A percentile compares a stretch with the other conserved stretches of the same genome.
These are phyloP conservation scores for Carpinus fangiana DNA, from an alignment of 306 rosid species.

Conservation along the genomic window DNA sequence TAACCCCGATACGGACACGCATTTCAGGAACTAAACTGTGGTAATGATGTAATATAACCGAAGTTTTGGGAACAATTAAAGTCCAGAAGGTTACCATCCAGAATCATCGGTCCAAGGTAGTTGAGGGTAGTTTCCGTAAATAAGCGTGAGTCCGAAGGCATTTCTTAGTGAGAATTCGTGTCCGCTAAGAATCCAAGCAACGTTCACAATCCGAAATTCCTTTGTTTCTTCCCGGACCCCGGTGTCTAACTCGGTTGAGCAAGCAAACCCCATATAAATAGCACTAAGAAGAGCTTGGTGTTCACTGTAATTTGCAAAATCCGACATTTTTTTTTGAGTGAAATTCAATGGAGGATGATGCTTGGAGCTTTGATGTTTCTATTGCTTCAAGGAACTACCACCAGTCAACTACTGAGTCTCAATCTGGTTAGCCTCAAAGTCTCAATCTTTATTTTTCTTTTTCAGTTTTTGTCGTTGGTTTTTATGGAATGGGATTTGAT, in stretches of 20 bases:
- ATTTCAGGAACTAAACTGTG: background rate
- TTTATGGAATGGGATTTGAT: background rate
- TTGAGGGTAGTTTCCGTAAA: constrained; percentile 34
- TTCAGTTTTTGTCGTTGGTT: background rate
- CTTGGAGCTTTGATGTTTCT: constrained; percentile 44
- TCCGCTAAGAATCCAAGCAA: constrained; percentile 41
- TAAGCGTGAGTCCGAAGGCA: constrained; percentile 30
- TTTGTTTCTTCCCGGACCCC: constrained; percentile 28
- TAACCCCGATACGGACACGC: background rate
- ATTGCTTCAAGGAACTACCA: constrained; percentile 43
- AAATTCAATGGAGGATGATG: constrained; percentile 52
- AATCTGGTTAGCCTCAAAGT: constrained; percentile 44
- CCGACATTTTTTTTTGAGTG: background rate
- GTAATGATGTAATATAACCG: background rate
- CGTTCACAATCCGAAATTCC: constrained; percentile 25
- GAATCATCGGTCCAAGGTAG: constrained; percentile 27
- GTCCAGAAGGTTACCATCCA: constrained; percentile 12
- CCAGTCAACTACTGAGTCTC: constrained; percentile 48
- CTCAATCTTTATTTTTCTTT: background rate
- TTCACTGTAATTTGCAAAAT: background rate
- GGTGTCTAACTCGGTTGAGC: background rate
- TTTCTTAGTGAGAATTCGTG: constrained; percentile 34
- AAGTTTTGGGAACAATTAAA: background rate
- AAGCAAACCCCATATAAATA: constrained; percentile 11
- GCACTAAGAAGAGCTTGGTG: background rate